Conservation (phyloP, 2,329 filamentous ascomycete genomes). For the Cephalotrichum gorgonifer region DNA sequence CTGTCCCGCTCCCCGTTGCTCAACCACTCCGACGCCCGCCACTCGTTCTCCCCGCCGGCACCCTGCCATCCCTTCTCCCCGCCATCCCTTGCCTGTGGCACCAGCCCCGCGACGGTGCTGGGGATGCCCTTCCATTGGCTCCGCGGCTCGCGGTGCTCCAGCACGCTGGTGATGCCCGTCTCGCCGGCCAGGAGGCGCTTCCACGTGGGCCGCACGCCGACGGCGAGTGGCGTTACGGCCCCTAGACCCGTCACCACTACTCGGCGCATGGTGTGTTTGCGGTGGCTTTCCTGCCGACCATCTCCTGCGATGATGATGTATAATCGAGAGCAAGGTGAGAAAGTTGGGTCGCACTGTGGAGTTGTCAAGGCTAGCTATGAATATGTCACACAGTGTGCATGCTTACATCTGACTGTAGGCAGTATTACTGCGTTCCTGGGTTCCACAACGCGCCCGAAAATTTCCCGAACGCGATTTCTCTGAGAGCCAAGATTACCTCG, state of each 20-base stretch:
- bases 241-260: conserved; percentile 80
- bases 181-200: conserved; percentile 66
- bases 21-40: conserved; percentile 45
- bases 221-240: conserved; percentile 72
- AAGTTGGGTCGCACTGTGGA: background rate
- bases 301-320: background rate
- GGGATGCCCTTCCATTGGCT: conserved; percentile 63
- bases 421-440: background rate
- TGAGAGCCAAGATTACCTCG: background rate
- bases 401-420: background rate
- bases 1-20: conserved; percentile 50
- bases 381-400: no score
- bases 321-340: background rate
- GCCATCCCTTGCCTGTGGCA: conserved; percentile 45
- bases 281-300: background rate
- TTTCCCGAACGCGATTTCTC: background rate
- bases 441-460: background rate
- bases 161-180: conserved; percentile 68
- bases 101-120: conserved; percentile 74
- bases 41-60: conserved; percentile 27
- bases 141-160: conserved; percentile 34
- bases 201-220: conserved; percentile 73
- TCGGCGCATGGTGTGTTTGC: conserved; percentile 40
- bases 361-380: no score
- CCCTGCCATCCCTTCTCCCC: conserved; percentile 30